Evolutionary conservation across 306 rosid species (phyloP).

Genomic region (Dryas drummondii): DNA sequence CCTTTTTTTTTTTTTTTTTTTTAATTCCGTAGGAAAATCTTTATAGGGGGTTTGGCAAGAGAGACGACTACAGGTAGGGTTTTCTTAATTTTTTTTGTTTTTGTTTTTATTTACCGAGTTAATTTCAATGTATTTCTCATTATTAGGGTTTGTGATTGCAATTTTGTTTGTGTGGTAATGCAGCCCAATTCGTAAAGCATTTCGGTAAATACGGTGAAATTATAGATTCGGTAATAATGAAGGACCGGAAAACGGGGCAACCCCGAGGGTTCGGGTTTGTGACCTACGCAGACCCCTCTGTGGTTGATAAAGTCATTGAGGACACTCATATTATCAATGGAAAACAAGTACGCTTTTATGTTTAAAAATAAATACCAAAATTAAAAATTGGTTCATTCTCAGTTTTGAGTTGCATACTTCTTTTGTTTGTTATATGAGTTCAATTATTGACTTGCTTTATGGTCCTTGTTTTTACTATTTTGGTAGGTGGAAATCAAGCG

Average conservation of each 20-base stretch:
- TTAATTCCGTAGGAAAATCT: slow-evolving; percentile 87
- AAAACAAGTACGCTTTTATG: slow-evolving; percentile 53
- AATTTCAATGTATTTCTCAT: background rate
- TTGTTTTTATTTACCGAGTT: slow-evolving; percentile 9
- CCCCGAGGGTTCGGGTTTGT: slow-evolving; percentile 96
- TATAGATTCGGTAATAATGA: slow-evolving; percentile 88
- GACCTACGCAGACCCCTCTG: slow-evolving; percentile 77
- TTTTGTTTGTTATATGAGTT: slow-evolving; percentile 12
- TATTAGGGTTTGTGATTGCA: slow-evolving; percentile 20
- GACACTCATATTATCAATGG: slow-evolving; percentile 79
- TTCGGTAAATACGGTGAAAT: slow-evolving; percentile 84
- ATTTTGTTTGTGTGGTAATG: slow-evolving; percentile 25
- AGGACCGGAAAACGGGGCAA: slow-evolving; percentile 89
- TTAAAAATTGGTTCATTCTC: background rate
- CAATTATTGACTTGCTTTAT: slow-evolving; percentile 2
- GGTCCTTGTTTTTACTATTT: slow-evolving; percentile 26
- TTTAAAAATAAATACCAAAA: background rate
- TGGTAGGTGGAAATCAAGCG: slow-evolving; percentile 87
- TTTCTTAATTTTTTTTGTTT: background rate
- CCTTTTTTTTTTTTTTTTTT: slow-evolving; percentile 16
- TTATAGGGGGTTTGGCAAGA: slow-evolving; percentile 95
- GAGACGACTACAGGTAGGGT: slow-evolving; percentile 87
- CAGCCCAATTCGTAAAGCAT: slow-evolving; percentile 85
- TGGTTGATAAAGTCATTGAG: slow-evolving; percentile 86
- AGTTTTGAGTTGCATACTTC: background rate